Conservation (phyloP, 2,329 filamentous ascomycete species). For the Fusarium odoratissimum region DNA sequence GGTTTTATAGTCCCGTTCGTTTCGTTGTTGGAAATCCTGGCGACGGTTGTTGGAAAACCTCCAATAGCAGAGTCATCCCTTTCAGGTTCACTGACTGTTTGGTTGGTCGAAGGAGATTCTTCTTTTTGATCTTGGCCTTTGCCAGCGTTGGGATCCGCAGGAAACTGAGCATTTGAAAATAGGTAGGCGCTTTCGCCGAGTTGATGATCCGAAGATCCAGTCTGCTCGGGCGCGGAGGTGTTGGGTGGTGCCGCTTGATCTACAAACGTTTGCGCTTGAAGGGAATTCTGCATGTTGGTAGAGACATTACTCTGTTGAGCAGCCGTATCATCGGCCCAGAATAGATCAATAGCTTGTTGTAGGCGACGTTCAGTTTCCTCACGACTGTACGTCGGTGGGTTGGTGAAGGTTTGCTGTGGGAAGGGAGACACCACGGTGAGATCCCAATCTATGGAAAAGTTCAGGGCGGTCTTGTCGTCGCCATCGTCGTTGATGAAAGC, state of each 20-base stretch:
- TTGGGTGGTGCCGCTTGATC: no score
- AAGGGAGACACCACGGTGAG: not conserved
- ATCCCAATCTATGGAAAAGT: accelerated
- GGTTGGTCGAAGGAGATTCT: not conserved
- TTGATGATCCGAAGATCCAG: no score
- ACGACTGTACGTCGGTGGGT: not conserved
- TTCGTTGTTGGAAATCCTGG: not conserved
- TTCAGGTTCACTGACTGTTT: not conserved
- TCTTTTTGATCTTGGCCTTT: not conserved
- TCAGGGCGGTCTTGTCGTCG: not conserved
- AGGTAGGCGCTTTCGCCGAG: no score
- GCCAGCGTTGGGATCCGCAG: not conserved
- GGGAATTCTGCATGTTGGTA: no score
- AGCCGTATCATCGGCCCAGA: not conserved
- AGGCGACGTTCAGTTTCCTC: not conserved
- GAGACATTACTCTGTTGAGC: not conserved
- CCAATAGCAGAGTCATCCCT: not conserved
- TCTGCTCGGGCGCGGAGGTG: no score
- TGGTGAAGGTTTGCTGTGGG: not conserved
- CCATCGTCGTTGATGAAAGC: not conserved
- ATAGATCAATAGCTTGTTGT: not conserved
- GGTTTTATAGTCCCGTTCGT: not conserved
- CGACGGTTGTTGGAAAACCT: not conserved
- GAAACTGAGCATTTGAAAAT: not conserved
- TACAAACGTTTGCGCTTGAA: no score